Conservation (phyloP, 2,329 filamentous ascomycete species). For the Penicillium digitatum region DNA sequence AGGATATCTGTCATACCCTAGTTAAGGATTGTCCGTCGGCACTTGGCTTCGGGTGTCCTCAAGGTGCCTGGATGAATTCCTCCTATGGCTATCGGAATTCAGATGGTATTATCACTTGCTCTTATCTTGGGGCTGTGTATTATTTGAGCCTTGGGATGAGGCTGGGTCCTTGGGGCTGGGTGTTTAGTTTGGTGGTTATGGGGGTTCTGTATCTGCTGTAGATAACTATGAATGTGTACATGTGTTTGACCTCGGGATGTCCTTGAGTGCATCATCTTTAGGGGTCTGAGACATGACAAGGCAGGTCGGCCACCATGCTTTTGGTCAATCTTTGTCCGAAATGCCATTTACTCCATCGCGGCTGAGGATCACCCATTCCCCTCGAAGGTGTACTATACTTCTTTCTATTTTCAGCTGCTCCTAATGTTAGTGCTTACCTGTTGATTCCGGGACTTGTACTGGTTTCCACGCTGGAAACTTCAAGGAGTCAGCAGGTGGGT, state of each 20-base stretch:
- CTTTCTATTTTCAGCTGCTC: background rate
- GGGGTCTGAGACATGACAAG: no score
- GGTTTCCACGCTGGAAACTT: background rate
- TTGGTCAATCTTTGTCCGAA: no score
- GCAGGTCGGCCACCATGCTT: no score
- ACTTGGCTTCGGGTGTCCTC: slow-evolving; percentile 73
- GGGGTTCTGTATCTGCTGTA: background rate
- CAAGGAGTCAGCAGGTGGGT: background rate
- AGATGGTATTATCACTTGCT: slow-evolving; percentile 51
- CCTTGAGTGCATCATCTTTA: no score
- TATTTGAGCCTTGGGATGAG: slow-evolving; percentile 41
- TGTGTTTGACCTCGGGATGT: no score
- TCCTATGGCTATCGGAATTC: slow-evolving; percentile 49
- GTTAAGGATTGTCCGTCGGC: slow-evolving; percentile 77
- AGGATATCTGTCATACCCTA: slow-evolving; percentile 80
- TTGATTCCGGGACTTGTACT: background rate
- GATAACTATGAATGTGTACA: background rate
- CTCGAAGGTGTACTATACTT: no score
- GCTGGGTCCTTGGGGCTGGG: slow-evolving; percentile 13
- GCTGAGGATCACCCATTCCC: no score
- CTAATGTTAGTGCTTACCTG: background rate
- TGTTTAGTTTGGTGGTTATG: slow-evolving; percentile 17
- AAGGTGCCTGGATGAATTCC: slow-evolving; percentile 45
- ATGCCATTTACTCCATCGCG: no score
- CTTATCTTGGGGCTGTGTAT: slow-evolving; percentile 59